Conservation (phyloP, 306 rosid species). For the Abrus pulchellus region DNA sequence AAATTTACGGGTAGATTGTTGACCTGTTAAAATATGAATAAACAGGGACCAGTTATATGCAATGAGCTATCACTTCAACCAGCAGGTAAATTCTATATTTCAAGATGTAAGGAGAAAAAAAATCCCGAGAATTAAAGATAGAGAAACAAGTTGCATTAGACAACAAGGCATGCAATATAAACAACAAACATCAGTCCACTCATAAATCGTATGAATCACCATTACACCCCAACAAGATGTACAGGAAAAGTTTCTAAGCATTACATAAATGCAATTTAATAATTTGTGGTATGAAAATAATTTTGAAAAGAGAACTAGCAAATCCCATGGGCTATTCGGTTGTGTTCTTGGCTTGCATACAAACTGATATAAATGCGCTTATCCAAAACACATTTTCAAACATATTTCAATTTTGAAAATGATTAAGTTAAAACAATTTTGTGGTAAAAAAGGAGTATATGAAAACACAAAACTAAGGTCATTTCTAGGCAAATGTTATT, state of each 20-base stretch:
- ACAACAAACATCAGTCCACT: neutral
- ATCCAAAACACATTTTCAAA: constrained; percentile 20
- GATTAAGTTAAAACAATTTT: neutral
- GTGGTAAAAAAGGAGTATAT: neutral
- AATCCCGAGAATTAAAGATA: constrained; percentile 19
- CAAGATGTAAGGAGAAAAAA: constrained; percentile 16
- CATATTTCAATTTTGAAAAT: constrained; percentile 32
- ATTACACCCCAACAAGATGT: neutral
- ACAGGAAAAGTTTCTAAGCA: constrained; percentile 20
- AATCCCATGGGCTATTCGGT: constrained; percentile 18
- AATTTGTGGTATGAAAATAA: constrained; percentile 24
- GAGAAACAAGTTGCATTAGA: constrained; percentile 7
- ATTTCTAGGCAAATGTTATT: constrained; percentile 1
- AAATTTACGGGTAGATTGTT: constrained; percentile 86
- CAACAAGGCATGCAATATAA: constrained; percentile 30
- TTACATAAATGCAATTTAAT: constrained; percentile 18
- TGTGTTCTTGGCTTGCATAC: constrained; percentile 14
- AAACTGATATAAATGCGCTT: constrained; percentile 28
- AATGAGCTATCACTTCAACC: constrained; percentile 38
- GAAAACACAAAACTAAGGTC: constrained; percentile 20
- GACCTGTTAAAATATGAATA: constrained; percentile 67
- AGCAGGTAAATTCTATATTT: constrained; percentile 13
- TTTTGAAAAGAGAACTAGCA: constrained; percentile 16
- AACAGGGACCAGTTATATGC: constrained; percentile 40
- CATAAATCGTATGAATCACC: constrained; percentile 25